These are phyloP conservation scores for Nakazawaea ishiwadae DNA, from an alignment of 805 yeast species.

Conservation along the genomic window DNA sequence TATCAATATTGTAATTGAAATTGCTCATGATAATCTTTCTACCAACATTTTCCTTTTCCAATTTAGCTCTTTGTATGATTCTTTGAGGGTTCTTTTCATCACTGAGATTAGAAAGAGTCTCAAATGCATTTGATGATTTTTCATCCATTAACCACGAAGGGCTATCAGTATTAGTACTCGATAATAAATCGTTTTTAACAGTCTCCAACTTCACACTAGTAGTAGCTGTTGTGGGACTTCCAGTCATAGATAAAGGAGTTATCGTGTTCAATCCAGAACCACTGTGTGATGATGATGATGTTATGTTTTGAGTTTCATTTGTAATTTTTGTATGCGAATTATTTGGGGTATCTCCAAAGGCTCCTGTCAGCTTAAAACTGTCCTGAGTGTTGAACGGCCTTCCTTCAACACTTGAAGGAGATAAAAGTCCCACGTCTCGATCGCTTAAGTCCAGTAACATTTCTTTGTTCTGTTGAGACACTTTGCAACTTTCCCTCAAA, in stretches of 20 bases:
- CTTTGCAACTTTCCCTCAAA: slow-evolving; percentile 23
- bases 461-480: slow-evolving; percentile 16
- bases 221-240: slow-evolving; percentile 10
- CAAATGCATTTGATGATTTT: neutral
- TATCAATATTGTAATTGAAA: slow-evolving; percentile 8
- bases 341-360: neutral
- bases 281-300: neutral
- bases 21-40: slow-evolving; percentile 12
- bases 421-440: slow-evolving; percentile 2
- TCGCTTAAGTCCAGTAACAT: neutral
- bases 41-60: slow-evolving; percentile 9
- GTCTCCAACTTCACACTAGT: slow-evolving; percentile 3
- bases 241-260: slow-evolving; percentile 12
- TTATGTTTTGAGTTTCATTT: too few relatives aligned
- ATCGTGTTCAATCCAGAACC: neutral
- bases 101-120: neutral
- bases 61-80: neutral
- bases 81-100: neutral
- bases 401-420: slow-evolving; percentile 10
- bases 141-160: slow-evolving; percentile 1
- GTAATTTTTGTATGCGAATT: too few relatives aligned
- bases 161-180: neutral
- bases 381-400: neutral
- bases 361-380: neutral
- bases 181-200: neutral